Conservation (phyloP, 2,329 filamentous ascomycete species). For the Diplodia sapinea region DNA sequence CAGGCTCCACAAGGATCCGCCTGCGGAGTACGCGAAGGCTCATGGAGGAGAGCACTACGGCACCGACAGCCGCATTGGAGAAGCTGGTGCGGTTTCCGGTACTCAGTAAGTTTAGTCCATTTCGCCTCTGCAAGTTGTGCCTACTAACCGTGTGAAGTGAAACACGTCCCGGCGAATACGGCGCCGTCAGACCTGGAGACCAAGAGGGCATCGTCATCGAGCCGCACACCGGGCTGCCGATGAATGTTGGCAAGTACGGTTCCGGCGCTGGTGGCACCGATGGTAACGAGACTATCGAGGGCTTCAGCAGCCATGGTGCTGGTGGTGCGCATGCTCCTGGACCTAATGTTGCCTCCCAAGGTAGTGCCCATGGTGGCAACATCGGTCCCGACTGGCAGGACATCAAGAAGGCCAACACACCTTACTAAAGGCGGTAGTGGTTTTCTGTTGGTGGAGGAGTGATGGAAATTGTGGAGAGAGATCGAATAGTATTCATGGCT, state of each 20-base stretch:
- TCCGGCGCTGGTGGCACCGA: conserved; percentile 47
- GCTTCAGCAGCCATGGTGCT: conserved; percentile 35
- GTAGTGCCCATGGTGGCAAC: background rate
- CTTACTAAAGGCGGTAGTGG: conserved; percentile 34
- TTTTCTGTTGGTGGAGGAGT: background rate
- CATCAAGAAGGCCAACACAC: conserved; percentile 40
- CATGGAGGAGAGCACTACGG: conserved; percentile 26
- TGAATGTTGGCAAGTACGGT: conserved; percentile 50
- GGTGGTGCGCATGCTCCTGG: background rate
- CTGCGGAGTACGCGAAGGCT: conserved; percentile 37
- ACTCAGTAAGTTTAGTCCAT: conserved; percentile 3
- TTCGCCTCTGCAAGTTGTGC: too few species aligned
- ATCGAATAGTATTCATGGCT: background rate
- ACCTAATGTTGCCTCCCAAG: background rate
- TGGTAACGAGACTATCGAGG: conserved; percentile 40
- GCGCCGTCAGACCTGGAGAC: conserved; percentile 32
- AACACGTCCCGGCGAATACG: background rate
- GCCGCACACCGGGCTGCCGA: conserved; percentile 49
- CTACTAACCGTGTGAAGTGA: background rate
- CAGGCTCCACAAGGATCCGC: conserved; percentile 52
- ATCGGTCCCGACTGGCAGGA: conserved; percentile 36
- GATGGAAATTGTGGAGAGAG: background rate
- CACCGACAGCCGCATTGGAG: background rate
- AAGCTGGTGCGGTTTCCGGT: conserved; percentile 10
- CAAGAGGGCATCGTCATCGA: conserved; percentile 42